Base-by-base conservation (phyloP, 73 alveolate species). In the Breviolum minutum region DNA sequence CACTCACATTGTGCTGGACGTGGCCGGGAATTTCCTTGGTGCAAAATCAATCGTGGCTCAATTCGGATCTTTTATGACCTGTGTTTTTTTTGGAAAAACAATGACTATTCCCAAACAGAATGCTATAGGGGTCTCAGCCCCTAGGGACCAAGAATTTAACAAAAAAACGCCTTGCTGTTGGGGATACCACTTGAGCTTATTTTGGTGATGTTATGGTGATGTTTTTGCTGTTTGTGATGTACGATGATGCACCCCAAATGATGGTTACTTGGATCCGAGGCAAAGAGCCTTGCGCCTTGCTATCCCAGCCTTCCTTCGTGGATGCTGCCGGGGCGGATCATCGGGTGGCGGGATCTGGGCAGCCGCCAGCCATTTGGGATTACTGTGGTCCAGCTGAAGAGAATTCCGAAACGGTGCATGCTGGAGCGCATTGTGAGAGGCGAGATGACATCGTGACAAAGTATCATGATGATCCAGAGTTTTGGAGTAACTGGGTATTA, bases 1-100 rank as follows among this genome's bases (percentile, higher is more conserved):
- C 96, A 90, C 27, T 90, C 96, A 29, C 96, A 71, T 62, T 90
- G 96, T 48, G 96, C 96, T 7, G 96, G 96, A 24, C 96, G 96
- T 2, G 96, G 96, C 29, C 73, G 96, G 64, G 97, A 91, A 63
- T 91, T 73, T 71, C 97, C 97, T 2, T 91, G 97, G 97, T 74
- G 90, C 80, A 91, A 91, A 63, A 48, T 88, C 17, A 88, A 88
- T 70, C 95, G 95, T 71, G 40, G 26, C 26, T 71, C 13, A 40
- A 3, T 40, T 40, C 54, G 54, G 54, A 40, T 40, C 3, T 40
- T 40, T 40, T 40, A 40, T 40, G 54, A 40, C 54, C n/a, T n/a
- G n/a, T n/a, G 3, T 40, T 40, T 40, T 40, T 40, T 40, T 40
- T 40, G 54, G 54, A 40, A 40, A 40, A 40, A 40, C 54, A 40